Percentiles rank a stretch among this genome's conserved stretches.
Evolutionary conservation across 2,329 filamentous ascomycete species (phyloP).

Genomic region (Pestalotiopsis sp.): DNA sequence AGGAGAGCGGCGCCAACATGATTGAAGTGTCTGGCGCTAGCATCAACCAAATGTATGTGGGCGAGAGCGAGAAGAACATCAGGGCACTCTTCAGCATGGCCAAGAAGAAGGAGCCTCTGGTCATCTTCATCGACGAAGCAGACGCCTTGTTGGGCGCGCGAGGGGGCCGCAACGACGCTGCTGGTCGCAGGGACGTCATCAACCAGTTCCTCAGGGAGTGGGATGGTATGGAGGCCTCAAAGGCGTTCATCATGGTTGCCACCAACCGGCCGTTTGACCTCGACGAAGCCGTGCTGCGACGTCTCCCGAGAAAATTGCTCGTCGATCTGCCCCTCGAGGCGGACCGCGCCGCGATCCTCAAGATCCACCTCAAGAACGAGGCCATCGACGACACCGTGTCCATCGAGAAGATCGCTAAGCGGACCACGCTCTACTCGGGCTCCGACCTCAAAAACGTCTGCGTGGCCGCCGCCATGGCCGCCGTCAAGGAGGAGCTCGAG

Average conservation of each 20-base stretch:
- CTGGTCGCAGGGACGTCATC: conserved; percentile 83
- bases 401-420: conserved; percentile 63
- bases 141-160: conserved; percentile 88
- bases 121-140: conserved; percentile 97
- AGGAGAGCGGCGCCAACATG: conserved; percentile 69
- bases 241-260: conserved; percentile 96
- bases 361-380: conserved; percentile 73
- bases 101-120: conserved; percentile 86
- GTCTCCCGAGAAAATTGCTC: conserved; percentile 72
- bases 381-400: conserved; percentile 62
- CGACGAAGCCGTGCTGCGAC: conserved; percentile 82
- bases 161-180: conserved; percentile 64
- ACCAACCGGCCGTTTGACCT: conserved; percentile 95
- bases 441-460: conserved; percentile 83
- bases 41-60: conserved; percentile 95
- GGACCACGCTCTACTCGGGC: conserved; percentile 78
- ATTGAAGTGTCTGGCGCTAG: conserved; percentile 90
- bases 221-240: conserved; percentile 84
- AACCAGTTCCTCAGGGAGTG: conserved; percentile 97
- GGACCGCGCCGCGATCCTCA: conserved; percentile 70
- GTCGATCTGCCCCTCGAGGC: conserved; percentile 71
- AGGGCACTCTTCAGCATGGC: conserved; percentile 89
- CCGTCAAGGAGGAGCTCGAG: conserved; percentile 72
- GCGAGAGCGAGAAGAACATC: conserved; percentile 95
- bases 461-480: conserved; percentile 78